Base-by-base conservation (phyloP, 768 basidiomycete species). In the Amylocystis lapponica region DNA sequence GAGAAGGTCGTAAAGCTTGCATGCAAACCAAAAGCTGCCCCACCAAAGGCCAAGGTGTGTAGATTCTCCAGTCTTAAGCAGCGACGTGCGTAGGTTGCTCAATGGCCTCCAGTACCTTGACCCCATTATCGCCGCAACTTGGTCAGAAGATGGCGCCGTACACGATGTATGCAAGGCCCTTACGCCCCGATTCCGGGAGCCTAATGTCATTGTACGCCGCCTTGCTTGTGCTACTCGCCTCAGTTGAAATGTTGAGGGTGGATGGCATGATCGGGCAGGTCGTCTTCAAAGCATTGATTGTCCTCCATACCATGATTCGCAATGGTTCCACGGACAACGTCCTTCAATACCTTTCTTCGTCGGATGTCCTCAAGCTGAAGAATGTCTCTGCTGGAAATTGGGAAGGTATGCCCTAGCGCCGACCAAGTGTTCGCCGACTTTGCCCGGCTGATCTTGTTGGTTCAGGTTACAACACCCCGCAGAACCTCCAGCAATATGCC, bases 221-320 rank as follows among this genome's bases (percentile, higher is more conserved):
- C n/a, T n/a, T n/a, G n/a, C n/a, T n/a, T n/a, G n/a, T n/a, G n/a
- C n/a, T n/a, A n/a, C n/a, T n/a, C 36, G 45, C 27, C 39, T 27
- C 38, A 17, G 25, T 41, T 21, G 20, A n/a, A 26, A n/a, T 13
- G 27, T 39, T 13, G 25, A 39, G 25, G 9, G 29, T n/a, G 7
- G 13, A 34, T 17, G 33, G 7, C 16, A 11, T 29, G 14, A 17
- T 23, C 17, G 27, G 17, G 23, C 55, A 96, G 93, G 76, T 98
- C 52, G 93, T 90, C n/a, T 97, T 98, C 79, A 99, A 99, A 60
- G 92, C 93, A 0, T 71, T 98, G 52, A 84, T 99, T 54, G 90
- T 95, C 3, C 70, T 98, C 6, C 96, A 99, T 61, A 90, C 83
- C 25, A 92, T 99, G 89, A 88, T 98, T 60, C 81, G 96, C 21